Evolutionary conservation across 164 flowering plant species (phyloP).

Genomic region (Pachysandra terminalis): DNA sequence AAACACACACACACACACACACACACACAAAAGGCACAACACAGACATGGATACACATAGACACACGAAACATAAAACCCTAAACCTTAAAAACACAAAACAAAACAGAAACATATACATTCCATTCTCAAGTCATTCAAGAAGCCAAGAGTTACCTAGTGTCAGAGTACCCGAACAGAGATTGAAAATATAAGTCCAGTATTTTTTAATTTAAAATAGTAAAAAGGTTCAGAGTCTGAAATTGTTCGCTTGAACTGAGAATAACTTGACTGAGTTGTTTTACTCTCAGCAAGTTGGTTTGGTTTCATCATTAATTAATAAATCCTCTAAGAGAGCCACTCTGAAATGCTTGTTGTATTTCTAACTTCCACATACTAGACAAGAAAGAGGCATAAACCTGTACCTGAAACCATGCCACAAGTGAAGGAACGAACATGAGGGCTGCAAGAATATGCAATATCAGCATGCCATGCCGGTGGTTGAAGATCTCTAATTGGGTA

Average conservation of each 20-base stretch:
- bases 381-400: slow-evolving; percentile 1
- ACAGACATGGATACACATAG: too few relatives aligned
- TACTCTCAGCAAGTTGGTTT: neutral
- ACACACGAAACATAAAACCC: too few relatives aligned
- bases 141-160: too few relatives aligned
- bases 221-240: neutral
- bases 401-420: slow-evolving; percentile 92
- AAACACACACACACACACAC: too few relatives aligned
- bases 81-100: too few relatives aligned
- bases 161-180: too few relatives aligned
- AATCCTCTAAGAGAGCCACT: neutral
- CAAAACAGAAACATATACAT: too few relatives aligned
- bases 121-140: too few relatives aligned
- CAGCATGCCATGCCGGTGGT: slow-evolving; percentile 78
- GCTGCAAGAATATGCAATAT: slow-evolving; percentile 67
- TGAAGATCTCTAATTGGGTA: slow-evolving; percentile 78
- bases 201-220: too few relatives aligned
- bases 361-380: neutral
- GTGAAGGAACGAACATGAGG: slow-evolving; percentile 85
- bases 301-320: neutral
- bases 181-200: too few relatives aligned
- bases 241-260: neutral
- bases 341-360: neutral
- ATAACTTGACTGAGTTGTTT: neutral
- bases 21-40: too few relatives aligned